Evolutionary conservation across 805 yeast species (phyloP).

Genomic region (Dipodascopsis tothii): DNA sequence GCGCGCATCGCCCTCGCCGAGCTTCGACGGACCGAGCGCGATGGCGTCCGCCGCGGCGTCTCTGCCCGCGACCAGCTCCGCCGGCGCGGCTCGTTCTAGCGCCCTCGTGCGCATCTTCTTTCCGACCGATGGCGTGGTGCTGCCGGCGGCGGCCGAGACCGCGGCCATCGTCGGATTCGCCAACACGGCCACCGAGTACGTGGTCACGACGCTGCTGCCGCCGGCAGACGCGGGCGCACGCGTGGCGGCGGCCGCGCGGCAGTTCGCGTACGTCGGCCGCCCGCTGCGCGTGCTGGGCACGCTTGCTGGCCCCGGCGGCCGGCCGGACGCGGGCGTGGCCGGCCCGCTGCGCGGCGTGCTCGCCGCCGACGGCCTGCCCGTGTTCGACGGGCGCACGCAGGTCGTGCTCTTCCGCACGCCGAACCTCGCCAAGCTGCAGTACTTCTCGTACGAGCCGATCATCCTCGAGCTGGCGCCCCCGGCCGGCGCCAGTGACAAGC

Average conservation of each 20-base stretch:
- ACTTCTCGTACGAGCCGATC: slow-evolving; percentile 68
- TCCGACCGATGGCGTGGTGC: slow-evolving; percentile 21
- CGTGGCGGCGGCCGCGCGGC: background rate
- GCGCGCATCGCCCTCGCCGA: slow-evolving; percentile 9
- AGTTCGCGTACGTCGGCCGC: background rate
- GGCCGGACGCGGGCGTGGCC: background rate
- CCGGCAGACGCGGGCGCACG: background rate
- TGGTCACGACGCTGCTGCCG: slow-evolving; percentile 14
- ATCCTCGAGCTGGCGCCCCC: slow-evolving; percentile 45
- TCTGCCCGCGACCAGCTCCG: slow-evolving; percentile 27
- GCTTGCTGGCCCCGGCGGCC: slow-evolving; percentile 1
- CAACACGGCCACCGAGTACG: slow-evolving; percentile 18
- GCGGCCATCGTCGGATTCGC: slow-evolving; percentile 23
- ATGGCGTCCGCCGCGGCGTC: slow-evolving; percentile 2
- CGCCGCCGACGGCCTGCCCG: background rate
- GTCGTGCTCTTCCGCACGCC: slow-evolving; percentile 65
- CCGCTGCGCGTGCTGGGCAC: slow-evolving; percentile 16
- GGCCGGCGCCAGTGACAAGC: slow-evolving; percentile 16
- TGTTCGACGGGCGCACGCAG: slow-evolving; percentile 9
- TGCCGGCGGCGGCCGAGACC: slow-evolving; percentile 1
- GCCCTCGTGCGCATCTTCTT: slow-evolving; percentile 17
- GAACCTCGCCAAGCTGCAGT: slow-evolving; percentile 59
- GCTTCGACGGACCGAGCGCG: background rate
- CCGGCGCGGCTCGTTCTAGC: slow-evolving; percentile 26
- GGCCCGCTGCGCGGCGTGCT: background rate